phyloP scores from a whole-genome alignment of 148 eudicot species.

The Cornus florida region DNA sequence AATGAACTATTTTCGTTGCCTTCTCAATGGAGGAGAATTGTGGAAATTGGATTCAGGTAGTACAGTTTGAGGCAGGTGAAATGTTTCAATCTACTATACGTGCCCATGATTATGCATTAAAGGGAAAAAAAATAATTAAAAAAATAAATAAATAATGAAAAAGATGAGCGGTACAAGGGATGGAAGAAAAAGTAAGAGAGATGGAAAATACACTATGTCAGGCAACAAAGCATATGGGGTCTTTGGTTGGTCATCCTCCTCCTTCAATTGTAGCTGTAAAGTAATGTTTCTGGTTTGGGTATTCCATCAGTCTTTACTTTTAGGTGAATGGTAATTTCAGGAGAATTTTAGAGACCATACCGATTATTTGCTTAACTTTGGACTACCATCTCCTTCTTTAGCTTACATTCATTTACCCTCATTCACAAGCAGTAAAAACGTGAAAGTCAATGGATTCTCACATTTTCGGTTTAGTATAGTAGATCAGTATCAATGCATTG shows the following conservation, averaged over 20 bases:
- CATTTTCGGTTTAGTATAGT: not conserved
- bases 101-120: not conserved
- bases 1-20: not conserved
- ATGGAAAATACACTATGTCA: not conserved
- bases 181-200: slow-evolving; percentile 16
- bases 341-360: not conserved
- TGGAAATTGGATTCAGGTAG: slow-evolving; percentile 1
- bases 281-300: not conserved
- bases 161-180: slow-evolving; percentile 9
- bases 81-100: not conserved
- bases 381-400: not conserved
- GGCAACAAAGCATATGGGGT: slow-evolving; percentile 12
- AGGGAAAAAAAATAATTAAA: not conserved
- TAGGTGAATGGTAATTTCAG: not conserved
- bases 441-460: not conserved
- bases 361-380: not conserved
- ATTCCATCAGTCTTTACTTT: not conserved
- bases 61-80: slow-evolving; percentile 1
- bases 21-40: not conserved
- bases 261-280: not conserved
- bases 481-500: not conserved
- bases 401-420: not conserved
- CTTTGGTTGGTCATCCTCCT: not conserved
- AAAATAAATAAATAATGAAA: not conserved
- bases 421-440: not conserved